Evolutionary conservation across 352 stramenopile genomes (phyloP).

Genomic region (Plasmopara halstedii): DNA sequence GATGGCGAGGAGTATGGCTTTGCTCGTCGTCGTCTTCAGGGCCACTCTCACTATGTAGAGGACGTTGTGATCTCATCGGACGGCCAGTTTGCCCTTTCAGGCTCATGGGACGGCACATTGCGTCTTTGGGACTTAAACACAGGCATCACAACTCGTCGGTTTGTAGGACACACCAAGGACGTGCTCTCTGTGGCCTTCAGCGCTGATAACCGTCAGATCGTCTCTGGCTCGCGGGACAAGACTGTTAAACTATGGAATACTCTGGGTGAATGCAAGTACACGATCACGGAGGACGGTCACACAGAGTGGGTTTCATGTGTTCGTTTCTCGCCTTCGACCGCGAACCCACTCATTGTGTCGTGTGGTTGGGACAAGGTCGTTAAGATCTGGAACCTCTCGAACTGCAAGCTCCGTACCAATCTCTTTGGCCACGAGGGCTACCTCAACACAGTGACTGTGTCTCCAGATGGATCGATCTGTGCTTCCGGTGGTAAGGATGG

Average conservation of each 20-base stretch:
- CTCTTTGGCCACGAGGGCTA: slow-evolving; percentile 98
- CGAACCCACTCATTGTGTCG: slow-evolving; percentile 97
- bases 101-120: slow-evolving; percentile 98
- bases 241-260: slow-evolving; percentile 99
- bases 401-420: slow-evolving; percentile 99
- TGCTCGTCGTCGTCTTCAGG: slow-evolving; percentile 92
- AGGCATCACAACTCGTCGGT: slow-evolving; percentile 97
- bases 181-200: slow-evolving; percentile 99
- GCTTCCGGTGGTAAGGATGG: slow-evolving; percentile 99
- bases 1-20: slow-evolving; percentile 98
- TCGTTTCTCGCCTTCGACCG: slow-evolving; percentile 95
- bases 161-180: slow-evolving; percentile 99
- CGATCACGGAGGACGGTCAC: slow-evolving; percentile 97
- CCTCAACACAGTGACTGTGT: slow-evolving; percentile 99
- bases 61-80: slow-evolving; percentile 99
- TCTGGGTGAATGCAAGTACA: slow-evolving; percentile 99
- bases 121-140: slow-evolving; percentile 99
- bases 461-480: slow-evolving; percentile 98
- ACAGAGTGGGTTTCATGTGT: slow-evolving; percentile 99
- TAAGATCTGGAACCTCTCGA: slow-evolving; percentile 99
- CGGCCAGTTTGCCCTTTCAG: slow-evolving; percentile 98
- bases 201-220: slow-evolving; percentile 99
- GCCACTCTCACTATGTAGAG: slow-evolving; percentile 99
- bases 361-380: slow-evolving; percentile 99
- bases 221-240: slow-evolving; percentile 98